These are phyloP conservation scores for Pisolithus microcarpus DNA, from an alignment of 768 basidiomycete genomes.

Conservation along the genomic window DNA sequence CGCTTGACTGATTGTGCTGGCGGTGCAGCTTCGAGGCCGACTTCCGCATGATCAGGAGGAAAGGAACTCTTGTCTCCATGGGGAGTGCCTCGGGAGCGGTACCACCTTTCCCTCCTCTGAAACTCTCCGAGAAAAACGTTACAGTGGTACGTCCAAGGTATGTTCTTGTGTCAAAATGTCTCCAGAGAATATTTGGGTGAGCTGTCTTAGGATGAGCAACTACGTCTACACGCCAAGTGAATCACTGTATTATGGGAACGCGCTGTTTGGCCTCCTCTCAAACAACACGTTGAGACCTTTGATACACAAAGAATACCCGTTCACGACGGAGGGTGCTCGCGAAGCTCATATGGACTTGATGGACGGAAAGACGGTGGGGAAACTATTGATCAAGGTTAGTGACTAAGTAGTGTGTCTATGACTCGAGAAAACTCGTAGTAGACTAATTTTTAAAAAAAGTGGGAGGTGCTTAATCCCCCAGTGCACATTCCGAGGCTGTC, in stretches of 20 bases:
- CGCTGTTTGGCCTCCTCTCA: constrained; percentile 56
- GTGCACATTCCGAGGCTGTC: too few relatives aligned
- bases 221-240: constrained; percentile 75
- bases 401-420: constrained; percentile 2
- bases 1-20: constrained; percentile 5
- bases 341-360: constrained; percentile 75
- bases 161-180: constrained; percentile 12
- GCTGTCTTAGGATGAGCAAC: constrained; percentile 50
- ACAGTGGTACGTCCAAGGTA: constrained; percentile 70
- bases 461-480: too few relatives aligned
- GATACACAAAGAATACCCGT: constrained; percentile 73
- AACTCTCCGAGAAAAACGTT: constrained; percentile 75
- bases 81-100: constrained; percentile 90
- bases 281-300: constrained; percentile 57
- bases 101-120: constrained; percentile 65
- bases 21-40: constrained; percentile 60
- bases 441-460: too few relatives aligned
- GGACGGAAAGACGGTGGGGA: constrained; percentile 75
- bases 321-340: constrained; percentile 71
- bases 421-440: too few relatives aligned
- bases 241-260: constrained; percentile 51
- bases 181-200: background rate
- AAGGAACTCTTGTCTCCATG: constrained; percentile 84
- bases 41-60: constrained; percentile 75
- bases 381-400: constrained; percentile 71